Evolutionary conservation across 108 stramenopile species (phyloP).

Genomic region (Pseudonitzschia delicatissima): DNA sequence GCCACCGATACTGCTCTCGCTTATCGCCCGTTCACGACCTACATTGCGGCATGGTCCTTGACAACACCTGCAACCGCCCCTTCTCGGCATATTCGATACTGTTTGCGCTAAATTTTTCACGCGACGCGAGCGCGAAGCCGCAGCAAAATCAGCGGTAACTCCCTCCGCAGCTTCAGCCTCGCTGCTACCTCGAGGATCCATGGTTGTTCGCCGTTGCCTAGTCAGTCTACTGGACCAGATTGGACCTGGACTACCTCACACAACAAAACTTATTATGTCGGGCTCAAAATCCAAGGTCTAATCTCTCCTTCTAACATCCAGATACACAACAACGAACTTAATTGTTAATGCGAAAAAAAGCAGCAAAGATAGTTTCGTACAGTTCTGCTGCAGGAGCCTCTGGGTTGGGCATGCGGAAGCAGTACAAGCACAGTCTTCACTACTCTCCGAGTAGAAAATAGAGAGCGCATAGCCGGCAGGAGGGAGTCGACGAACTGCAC

Average conservation of each 20-base stretch:
- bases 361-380: no score
- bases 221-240: conserved; percentile 3
- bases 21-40: no score
- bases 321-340: conserved; percentile 1
- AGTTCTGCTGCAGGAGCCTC: no score
- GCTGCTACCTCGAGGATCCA: conserved; percentile 8
- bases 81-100: not conserved
- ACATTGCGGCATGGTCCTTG: not conserved
- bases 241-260: conserved; percentile 9
- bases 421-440: no score
- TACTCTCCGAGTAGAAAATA: no score
- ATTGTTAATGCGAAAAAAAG: no score
- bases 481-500: not conserved
- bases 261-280: conserved; percentile 4
- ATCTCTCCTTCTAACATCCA: conserved; percentile 12
- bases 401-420: no score
- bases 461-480: not conserved
- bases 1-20: not conserved
- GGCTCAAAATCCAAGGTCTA: not conserved
- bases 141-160: conserved; percentile 8
- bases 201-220: not conserved
- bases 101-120: conserved; percentile 6
- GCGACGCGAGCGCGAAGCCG: conserved; percentile 7
- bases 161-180: not conserved
- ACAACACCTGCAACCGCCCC: not conserved